Base-by-base conservation (phyloP, 305 asterid species). In the Fraxinus xanthoxyloides region DNA sequence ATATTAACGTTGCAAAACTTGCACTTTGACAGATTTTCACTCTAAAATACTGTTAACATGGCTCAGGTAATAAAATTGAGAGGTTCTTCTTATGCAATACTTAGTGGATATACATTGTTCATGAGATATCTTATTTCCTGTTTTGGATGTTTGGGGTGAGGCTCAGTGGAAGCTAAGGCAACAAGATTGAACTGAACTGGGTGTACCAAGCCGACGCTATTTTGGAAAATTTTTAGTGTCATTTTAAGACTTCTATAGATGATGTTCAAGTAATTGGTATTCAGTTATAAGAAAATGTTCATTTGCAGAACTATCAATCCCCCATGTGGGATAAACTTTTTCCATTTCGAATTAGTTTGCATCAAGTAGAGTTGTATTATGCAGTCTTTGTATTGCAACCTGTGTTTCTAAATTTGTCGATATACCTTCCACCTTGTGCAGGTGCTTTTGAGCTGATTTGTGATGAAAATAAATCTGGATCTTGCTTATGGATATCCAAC, bases 401-500 rank as follows among this genome's bases (percentile, higher is more conserved):
- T 21, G 3, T 24, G 59, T 13, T 63, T 73, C 70, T 70, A 19
- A 24, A 72, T 81, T 85, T 79, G 77, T 75, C 79, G 74, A 81
- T 79, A 26, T 56, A 43, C 77, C 59, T 81, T 81, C 80, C 70
- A 83, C 69, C 82, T 82, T 81, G 6, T 85, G 83, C 75, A 95
- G 99, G 99, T 80, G 95, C 97, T 76, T 87, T 92, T 83, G 92
- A 95, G 84, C 98, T 95, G 83, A 95, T 95, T 80, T 81, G 82
- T 19, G 88, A 95, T 90, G 98, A 93, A 91, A 92, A 86, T 87
- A 93, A 93, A 90, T 96, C 97, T 83, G 99, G 99, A 74, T 81
- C 95, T 43, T 95, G 98, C 89, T 86, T 95, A 84, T 95, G 98
- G 99, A 90, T 95, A 77, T 85, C 97, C 84, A 92, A 88, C 24